Evolutionary conservation across 305 asterid genomes (phyloP).

Genomic region (Solanum hybrid): DNA sequence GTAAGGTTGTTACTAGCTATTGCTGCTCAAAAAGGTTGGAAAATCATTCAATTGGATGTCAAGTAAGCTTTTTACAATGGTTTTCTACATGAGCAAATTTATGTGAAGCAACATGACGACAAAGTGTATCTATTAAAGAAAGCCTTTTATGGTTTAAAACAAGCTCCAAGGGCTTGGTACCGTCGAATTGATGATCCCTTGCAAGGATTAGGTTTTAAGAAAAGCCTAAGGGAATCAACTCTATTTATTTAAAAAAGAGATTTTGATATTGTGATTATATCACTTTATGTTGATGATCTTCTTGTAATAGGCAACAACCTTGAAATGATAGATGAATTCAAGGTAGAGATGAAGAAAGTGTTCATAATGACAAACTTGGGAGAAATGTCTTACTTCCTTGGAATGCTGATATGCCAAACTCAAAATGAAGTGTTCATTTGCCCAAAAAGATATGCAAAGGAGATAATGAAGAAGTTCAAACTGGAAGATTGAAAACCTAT

Average conservation of each 20-base stretch:
- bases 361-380: not conserved
- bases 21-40: not conserved
- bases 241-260: not conserved
- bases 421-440: not conserved
- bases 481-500: not conserved
- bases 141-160: not conserved
- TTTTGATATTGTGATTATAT: not conserved
- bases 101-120: not conserved
- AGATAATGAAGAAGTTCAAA: not conserved
- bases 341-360: not conserved
- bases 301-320: not conserved
- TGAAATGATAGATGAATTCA: not conserved
- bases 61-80: not conserved
- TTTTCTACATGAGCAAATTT: not conserved
- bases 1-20: not conserved
- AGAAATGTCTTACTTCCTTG: not conserved
- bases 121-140: not conserved
- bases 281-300: not conserved
- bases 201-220: not conserved
- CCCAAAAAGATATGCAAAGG: not conserved
- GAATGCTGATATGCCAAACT: not conserved
- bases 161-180: not conserved
- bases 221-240: not conserved
- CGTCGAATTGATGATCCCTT: not conserved
- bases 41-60: not conserved